Base-by-base conservation (phyloP, 257 asterid genomes). In the Striga asiatica region DNA sequence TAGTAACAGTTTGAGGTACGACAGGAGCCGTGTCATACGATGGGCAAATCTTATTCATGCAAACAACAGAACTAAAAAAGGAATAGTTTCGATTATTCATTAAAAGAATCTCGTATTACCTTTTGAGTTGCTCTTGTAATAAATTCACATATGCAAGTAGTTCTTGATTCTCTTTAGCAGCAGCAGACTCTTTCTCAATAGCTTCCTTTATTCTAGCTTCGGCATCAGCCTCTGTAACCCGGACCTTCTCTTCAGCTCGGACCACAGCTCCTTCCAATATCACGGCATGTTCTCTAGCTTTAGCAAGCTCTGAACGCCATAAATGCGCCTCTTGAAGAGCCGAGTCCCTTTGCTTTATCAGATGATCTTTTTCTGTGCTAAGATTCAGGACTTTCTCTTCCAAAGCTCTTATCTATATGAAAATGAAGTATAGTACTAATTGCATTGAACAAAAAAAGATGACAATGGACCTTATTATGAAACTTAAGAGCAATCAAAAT, bases 231-330 rank as follows among this genome's bases (percentile, higher is more conserved):
- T 91, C 95, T 25, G 87, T 55, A 60, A 87, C 79, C 68, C 95
- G 69, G 67, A 67, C 94, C 78, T 74, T 87, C 77, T 91, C 98
- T 73, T 91, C 95, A 5, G 96, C 95, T 64, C 98, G 85, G 54
- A 91, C 92, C 61, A 68, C 85, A 50, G 95, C 94, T 60, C 96
- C 98, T 76, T 91, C 98, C 81, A 91, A 55, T 68, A 87, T 91
- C 56, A 91, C 94, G 52, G 66, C 89, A 58, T 75, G 89, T 53
- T 91, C 98, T 79, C 95, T 74, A 51, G 98, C 96, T 76, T 91
- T 91, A 35, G 79, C 98, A 34, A 91, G 89, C 75, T 91, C 98
- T n/a, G 95, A 80, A 29, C 98, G 98, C 98, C 98, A 91, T 71
- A 87, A 55, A 71, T 84, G 95, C 56, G 97, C 93, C 74, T 91